These are phyloP conservation scores for Phlyctochytrium bullatum DNA, from an alignment of 192 early-diverging fungal genomes.

Conservation along the genomic window DNA sequence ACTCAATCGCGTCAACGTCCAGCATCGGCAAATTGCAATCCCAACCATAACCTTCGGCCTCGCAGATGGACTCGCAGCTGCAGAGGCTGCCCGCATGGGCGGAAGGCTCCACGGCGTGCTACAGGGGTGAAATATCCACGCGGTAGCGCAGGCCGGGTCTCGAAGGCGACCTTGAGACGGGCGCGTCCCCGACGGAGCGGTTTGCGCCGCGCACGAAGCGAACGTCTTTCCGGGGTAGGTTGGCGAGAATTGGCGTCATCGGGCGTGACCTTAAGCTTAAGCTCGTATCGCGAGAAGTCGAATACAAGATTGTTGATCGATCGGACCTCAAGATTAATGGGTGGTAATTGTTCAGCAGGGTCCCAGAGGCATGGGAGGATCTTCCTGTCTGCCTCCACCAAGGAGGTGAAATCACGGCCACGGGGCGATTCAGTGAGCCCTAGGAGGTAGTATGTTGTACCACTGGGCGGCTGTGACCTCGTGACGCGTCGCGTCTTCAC, in stretches of 20 bases:
- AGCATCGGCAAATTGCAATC: background rate
- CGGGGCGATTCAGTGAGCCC: background rate
- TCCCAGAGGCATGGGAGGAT: background rate
- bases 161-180: background rate
- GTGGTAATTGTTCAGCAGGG: background rate
- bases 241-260: background rate
- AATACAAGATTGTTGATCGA: background rate
- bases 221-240: background rate
- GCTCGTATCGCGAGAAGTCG: background rate
- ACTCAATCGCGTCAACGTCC: background rate
- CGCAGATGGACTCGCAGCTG: no score
- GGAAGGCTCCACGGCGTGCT: no score
- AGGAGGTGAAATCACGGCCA: background rate
- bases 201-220: background rate
- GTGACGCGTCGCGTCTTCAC: no score
- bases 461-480: background rate
- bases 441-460: background rate
- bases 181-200: no score
- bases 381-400: background rate
- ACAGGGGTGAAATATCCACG: background rate
- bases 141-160: background rate
- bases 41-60: background rate
- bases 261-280: background rate
- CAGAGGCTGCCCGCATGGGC: no score
- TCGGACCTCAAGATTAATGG: background rate